Base-by-base conservation (phyloP, 164 flowering plant genomes). In the Macadamia tetraphylla region DNA sequence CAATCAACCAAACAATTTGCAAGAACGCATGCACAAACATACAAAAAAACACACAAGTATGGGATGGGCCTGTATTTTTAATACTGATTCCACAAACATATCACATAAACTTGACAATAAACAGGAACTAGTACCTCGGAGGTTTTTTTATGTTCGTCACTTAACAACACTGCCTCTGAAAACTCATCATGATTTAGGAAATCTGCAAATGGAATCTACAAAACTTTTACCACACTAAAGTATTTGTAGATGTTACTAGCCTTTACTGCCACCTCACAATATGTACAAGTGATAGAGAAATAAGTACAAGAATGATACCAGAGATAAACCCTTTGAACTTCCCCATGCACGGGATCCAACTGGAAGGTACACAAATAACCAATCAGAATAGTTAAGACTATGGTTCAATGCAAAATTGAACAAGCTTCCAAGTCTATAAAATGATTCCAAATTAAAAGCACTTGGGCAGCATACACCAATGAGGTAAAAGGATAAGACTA, bases 161-260 rank as follows among this genome's bases (percentile, higher is more conserved):
- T 74, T 61, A 82, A 57, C 64, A 92, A 80, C 65, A 79, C 49
- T 59, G 90, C 73, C 66, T 82, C 82, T 57, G 92, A 81, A 68
- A 30, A 57, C 51, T 92, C 87, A 79, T 85, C 88, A 71, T 91
- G 97, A 74, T 91, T 91, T 60, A 85, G 60, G 75, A 91, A 88
- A 81, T 91, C 97, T 79, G 95, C 93, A 86, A 91, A 89, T 31
- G 97, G 97, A 74, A 92, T 81, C 96, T 90, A 73, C 18, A 74
- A 48, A 70, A 70, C 43, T 69, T 69, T 18, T 68, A 51, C 59
- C 65, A 43, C 58, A 65, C 62, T 35, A 46, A 23, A 63, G 9
- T 5, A 14, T 29, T 12, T 29, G 9, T 17, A 42, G 49, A 62
- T 62, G 64, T 40, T 40, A 17, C 6, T 65, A n/a, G 15, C 59